phyloP scores from a whole-genome alignment of 768 basidiomycete genomes.

The Panaeolus papilionaceus region DNA sequence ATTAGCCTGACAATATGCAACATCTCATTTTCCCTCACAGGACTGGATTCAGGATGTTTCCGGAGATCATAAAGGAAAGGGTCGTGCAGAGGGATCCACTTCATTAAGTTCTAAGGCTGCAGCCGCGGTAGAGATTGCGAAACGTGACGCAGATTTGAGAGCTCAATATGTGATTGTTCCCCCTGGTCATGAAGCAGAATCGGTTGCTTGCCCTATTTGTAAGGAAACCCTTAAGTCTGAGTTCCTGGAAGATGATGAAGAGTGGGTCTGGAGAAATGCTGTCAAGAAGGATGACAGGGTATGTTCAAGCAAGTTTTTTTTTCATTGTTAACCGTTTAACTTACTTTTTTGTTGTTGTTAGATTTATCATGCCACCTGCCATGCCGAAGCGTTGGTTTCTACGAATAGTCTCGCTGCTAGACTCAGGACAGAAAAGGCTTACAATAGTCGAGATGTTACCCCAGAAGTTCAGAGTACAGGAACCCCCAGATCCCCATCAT shows the following conservation, averaged over 20 bases:
- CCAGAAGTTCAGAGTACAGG: slow-evolving; percentile 59
- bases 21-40: slow-evolving; percentile 45
- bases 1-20: not conserved
- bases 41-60: slow-evolving; percentile 86
- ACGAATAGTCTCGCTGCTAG: slow-evolving; percentile 71
- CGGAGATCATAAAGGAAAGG: slow-evolving; percentile 71
- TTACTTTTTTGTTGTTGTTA: slow-evolving; percentile 37
- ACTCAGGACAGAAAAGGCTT: slow-evolving; percentile 63
- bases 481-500: slow-evolving; percentile 32
- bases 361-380: slow-evolving; percentile 96
- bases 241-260: slow-evolving; percentile 94
- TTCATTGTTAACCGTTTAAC: slow-evolving; percentile 19
- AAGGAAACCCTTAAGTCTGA: slow-evolving; percentile 92
- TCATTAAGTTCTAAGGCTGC: slow-evolving; percentile 60
- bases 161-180: slow-evolving; percentile 88
- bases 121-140: slow-evolving; percentile 68
- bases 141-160: slow-evolving; percentile 77
- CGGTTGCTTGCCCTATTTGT: slow-evolving; percentile 92
- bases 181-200: slow-evolving; percentile 85
- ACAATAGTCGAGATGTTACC: slow-evolving; percentile 76
- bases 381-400: slow-evolving; percentile 77
- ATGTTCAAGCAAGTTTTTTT: slow-evolving; percentile 34
- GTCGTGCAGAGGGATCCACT: slow-evolving; percentile 58
- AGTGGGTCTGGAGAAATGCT: slow-evolving; percentile 98
- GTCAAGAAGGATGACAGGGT: slow-evolving; percentile 85